Evolutionary conservation across 2,329 filamentous ascomycete genomes (phyloP), one percentile per base, ranked within the genome.

Genomic region (Tolypocladium sp.): DNA sequence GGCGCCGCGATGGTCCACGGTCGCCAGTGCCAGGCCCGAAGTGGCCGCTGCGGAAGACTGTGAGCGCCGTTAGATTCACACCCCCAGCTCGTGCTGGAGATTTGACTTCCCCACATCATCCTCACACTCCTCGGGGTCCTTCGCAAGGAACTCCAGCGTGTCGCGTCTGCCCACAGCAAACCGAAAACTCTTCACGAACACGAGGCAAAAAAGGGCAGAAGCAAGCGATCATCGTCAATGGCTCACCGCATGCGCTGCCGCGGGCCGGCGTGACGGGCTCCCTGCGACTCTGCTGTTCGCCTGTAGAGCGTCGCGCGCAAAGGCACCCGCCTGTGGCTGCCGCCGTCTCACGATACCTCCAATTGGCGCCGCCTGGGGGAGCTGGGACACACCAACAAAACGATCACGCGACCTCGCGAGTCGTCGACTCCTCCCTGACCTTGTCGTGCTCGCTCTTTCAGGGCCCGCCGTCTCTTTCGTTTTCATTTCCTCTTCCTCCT

Each of bases 1-100:
- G 65, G 57, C 63, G 61, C 60, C 44, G 25, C 53, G 12, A 44
- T 60, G 58, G 55, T 65, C 65, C 69, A 71, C 69, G 68, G 62
- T 65, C 59, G 61, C 61, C 67, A 66, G 68, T 65, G 64, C 61
- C 61, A 41, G 61, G 59, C 59, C 59, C n/a, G 63, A 33, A 53
- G 27, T 58, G 52, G 60, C 38, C 51, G 60, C n/a, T 3, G 22
- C 22, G 22, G 44, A 12, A 12, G 44, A 49, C 44, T 25, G 44
- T 17, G 44, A 20, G 25, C 22, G 25, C 5, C 35, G 40, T 17
- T 59, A 61, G 40, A 38, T 7, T 5, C 60, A 63, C 61, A 6
- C 60, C 60, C 56, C 49, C 17, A 2, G 15, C 1, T 2, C 15
- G 25, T n/a, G 30, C 30, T n/a, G 49, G 10, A 35, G 20, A 22